phyloP scores from a whole-genome alignment of 75 land plant species.

The Larix kaempferi region DNA sequence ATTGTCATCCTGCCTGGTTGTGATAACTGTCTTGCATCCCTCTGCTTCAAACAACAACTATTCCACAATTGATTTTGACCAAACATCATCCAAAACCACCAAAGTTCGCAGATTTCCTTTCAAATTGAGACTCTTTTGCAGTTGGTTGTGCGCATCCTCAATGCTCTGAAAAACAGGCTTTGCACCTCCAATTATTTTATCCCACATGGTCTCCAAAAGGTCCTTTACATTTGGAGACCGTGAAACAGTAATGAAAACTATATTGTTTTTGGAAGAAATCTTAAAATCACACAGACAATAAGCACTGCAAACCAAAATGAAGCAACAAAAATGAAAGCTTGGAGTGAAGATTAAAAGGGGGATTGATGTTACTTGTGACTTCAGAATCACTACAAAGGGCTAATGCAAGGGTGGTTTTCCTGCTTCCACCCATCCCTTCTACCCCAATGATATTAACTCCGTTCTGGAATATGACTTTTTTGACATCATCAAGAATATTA shows the following conservation, averaged over 20 bases:
- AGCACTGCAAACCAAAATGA: not conserved
- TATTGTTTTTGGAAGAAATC: constrained; percentile 29
- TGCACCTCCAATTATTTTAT: not conserved
- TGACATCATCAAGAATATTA: not conserved
- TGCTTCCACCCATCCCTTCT: not conserved
- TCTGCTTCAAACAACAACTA: constrained; percentile 29
- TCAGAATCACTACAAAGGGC: not conserved
- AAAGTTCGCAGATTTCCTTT: constrained; percentile 1
- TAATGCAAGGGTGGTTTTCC: not conserved
- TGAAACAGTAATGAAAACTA: not conserved
- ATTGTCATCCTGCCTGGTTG: constrained; percentile 23
- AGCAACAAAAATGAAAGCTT: not conserved
- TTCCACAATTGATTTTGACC: constrained; percentile 40
- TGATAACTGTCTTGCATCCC: constrained; percentile 40
- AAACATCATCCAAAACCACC: constrained; percentile 53
- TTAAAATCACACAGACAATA: constrained; percentile 1
- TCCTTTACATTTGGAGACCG: not conserved
- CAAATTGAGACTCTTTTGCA: not conserved
- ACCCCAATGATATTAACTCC: not conserved
- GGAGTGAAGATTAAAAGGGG: not conserved
- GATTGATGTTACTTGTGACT: not conserved
- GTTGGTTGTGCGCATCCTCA: constrained; percentile 1
- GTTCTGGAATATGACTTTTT: not conserved
- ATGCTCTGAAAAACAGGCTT: not conserved
- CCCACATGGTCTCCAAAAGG: not conserved